Evolutionary conservation across 441 rosid species (phyloP).

Genomic region (Cnidoscolus chayamansa): DNA sequence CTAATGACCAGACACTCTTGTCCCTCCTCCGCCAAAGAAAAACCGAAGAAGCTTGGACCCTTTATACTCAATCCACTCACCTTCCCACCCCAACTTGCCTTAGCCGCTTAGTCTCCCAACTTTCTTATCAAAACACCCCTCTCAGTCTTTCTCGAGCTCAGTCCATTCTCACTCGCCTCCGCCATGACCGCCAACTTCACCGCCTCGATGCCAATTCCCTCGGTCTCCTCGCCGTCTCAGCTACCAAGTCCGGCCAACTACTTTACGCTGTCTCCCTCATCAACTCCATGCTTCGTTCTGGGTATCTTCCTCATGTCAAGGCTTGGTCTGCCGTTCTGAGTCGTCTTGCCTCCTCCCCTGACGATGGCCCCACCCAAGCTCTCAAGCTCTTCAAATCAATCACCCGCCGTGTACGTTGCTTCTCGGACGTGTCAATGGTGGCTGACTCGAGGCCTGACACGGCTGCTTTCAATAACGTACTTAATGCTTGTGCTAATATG

Average conservation of each 20-base stretch:
- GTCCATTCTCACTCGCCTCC: constrained; percentile 90
- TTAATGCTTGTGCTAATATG: constrained; percentile 86
- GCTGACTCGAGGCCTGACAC: constrained; percentile 73
- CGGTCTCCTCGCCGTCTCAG: constrained; percentile 81
- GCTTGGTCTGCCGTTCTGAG: constrained; percentile 85
- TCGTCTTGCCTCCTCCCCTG: constrained; percentile 58
- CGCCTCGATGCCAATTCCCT: constrained; percentile 91
- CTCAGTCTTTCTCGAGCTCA: constrained; percentile 69
- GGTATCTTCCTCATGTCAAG: constrained; percentile 82
- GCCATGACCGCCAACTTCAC: constrained; percentile 74
- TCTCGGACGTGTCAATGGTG: constrained; percentile 46
- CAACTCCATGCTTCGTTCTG: constrained; percentile 87
- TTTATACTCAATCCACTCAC: constrained; percentile 48
- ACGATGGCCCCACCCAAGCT: constrained; percentile 65
- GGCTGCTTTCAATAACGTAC: constrained; percentile 73
- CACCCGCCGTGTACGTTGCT: constrained; percentile 46
- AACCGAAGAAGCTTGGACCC: constrained; percentile 79
- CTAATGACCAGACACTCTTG: constrained; percentile 52
- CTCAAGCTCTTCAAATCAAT: constrained; percentile 56
- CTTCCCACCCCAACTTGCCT: constrained; percentile 82
- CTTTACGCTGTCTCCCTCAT: constrained; percentile 67
- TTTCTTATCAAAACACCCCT: constrained; percentile 55
- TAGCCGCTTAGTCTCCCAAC: constrained; percentile 85
- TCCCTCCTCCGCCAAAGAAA: constrained; percentile 64
- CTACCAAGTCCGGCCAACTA: constrained; percentile 68